Evolutionary conservation across 371 early-diverging fungal species (phyloP), one percentile per base, ranked within the genome.

Genomic region (Mucor piriformis): DNA sequence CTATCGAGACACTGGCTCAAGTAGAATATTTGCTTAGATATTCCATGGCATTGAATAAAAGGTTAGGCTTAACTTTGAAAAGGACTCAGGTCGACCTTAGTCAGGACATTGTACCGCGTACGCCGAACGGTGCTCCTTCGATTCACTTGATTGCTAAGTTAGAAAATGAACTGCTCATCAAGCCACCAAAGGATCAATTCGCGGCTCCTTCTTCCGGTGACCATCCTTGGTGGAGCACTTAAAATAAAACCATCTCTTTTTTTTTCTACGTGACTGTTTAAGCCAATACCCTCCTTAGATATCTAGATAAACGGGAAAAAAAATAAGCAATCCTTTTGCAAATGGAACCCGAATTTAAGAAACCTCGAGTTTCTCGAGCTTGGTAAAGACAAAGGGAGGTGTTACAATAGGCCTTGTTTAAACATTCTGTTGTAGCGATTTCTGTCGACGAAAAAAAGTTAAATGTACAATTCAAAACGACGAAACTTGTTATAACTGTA

Each of bases 1-100:
- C 90, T 1, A 88, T 89, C 32, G 90, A 89, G 57, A 89, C 90
- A 11, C 67, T 69, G 59, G 67, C 66, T 11, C 90, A 89, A 56
- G 88, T 82, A n/a, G 84, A 86, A 54, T 89, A 82, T 57, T 74
- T 88, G 50, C 67, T 76, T 32, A 76, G 68, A 44, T 88, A 83
- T 50, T 59, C 73, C 2, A 72, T 72, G 33, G 69, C 72, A 20
- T 35, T 79, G 16, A 58, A 63, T 27, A 57, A 72, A 24, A 51
- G 61, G 43, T 16, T 52, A 34, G 52, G 47, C 3, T 7, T 51
- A 52, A 18, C 44, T 12, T 43, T 32, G 23, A 25, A 18, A 34
- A 24, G 6, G 29, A 18, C 29, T 42, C 33, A 15, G 44, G 7
- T 7, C 35, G 12, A 27, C 24, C 18, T 35, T 27, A 18, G n/a